A percentile compares a stretch with the other conserved stretches of the same genome.
Evolutionary conservation across 306 rosid species (phyloP).

Genomic region (Glycine tomentella): DNA sequence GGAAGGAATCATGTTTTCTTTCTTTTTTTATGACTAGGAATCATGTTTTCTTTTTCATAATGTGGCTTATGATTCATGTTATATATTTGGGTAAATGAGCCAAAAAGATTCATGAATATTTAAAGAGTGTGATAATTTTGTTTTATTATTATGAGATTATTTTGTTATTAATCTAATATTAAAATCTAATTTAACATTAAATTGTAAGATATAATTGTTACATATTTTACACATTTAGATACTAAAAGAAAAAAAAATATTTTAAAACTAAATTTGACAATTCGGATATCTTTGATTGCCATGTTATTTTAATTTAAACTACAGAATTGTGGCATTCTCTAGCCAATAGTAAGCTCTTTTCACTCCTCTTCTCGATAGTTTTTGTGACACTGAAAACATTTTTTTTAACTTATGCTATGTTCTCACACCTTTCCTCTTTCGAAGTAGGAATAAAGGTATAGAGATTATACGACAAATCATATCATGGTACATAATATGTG

Average conservation of each 20-base stretch:
- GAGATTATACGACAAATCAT: not conserved
- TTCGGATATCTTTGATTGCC: not conserved
- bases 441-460: not conserved
- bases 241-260: too few species aligned
- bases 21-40: not conserved
- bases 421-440: not conserved
- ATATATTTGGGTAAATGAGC: not conserved
- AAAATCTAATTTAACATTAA: too few species aligned
- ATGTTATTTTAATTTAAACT: not conserved
- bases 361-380: not conserved
- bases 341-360: not conserved
- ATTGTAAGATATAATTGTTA: too few species aligned
- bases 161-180: too few species aligned
- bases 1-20: constrained; percentile 26
- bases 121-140: too few species aligned
- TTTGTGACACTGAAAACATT: not conserved
- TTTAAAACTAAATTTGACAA: too few species aligned
- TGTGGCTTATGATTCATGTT: too few species aligned
- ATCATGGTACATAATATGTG: not conserved
- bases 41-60: not conserved
- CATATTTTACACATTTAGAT: too few species aligned
- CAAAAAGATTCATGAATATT: too few species aligned
- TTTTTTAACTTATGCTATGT: not conserved
- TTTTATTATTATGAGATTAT: too few species aligned
- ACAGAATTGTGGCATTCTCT: not conserved